Evolutionary conservation across 768 basidiomycete species (phyloP).

Genomic region (Sarcodon aspratus): DNA sequence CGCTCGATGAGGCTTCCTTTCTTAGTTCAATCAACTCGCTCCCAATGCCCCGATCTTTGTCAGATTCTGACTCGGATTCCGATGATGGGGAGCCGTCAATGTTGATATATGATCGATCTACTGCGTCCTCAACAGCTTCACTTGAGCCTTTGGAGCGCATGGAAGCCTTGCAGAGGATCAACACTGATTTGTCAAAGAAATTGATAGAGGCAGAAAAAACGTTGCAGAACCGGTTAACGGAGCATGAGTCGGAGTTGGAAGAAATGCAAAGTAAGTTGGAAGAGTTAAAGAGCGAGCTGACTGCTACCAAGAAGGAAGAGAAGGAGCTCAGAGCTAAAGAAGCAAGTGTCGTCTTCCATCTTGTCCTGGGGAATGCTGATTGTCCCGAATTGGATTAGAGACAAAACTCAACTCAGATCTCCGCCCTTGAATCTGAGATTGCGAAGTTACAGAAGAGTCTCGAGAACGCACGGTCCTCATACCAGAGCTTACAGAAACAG

Average conservation of each 20-base stretch:
- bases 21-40: conserved; percentile 38
- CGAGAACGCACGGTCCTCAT: conserved; percentile 61
- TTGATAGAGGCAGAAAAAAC: conserved; percentile 64
- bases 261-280: conserved; percentile 71
- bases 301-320: conserved; percentile 77
- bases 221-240: conserved; percentile 50
- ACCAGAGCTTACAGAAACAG: conserved; percentile 72
- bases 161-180: conserved; percentile 62
- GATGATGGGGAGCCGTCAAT: conserved; percentile 47
- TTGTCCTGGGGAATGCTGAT: conserved; percentile 4
- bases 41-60: conserved; percentile 40
- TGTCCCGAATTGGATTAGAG: conserved; percentile 19
- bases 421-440: conserved; percentile 67
- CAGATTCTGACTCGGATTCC: conserved; percentile 26
- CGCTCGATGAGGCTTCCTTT: conserved; percentile 26
- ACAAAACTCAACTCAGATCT: conserved; percentile 59
- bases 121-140: conserved; percentile 52
- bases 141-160: conserved; percentile 64
- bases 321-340: conserved; percentile 87
- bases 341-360: conserved; percentile 26
- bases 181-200: conserved; percentile 66
- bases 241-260: conserved; percentile 78
- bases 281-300: conserved; percentile 67
- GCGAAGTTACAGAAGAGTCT: conserved; percentile 62
- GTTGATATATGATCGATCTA: conserved; percentile 48